These are phyloP conservation scores for Aureoboletus auriporus DNA, from an alignment of 768 basidiomycete genomes.

Conservation along the genomic window DNA sequence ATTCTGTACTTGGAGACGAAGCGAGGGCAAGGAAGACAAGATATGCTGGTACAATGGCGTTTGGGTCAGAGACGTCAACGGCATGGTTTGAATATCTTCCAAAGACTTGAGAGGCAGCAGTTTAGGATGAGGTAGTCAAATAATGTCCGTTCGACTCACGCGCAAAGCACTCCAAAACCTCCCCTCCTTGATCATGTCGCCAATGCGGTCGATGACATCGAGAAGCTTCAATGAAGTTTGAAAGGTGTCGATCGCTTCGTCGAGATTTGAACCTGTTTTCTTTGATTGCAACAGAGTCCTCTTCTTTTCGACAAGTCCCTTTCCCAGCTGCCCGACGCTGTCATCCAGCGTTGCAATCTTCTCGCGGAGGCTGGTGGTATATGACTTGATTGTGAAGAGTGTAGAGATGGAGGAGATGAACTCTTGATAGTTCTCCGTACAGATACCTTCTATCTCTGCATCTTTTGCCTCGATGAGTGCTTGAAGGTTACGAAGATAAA, in stretches of 20 bases:
- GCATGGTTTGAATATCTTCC: slow-evolving; percentile 91
- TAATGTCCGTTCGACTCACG: slow-evolving; percentile 46
- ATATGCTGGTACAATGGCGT: slow-evolving; percentile 93
- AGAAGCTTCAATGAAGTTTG: slow-evolving; percentile 90
- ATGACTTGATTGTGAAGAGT: slow-evolving; percentile 91
- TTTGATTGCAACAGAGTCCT: slow-evolving; percentile 82
- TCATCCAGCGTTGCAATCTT: slow-evolving; percentile 86
- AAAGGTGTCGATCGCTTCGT: slow-evolving; percentile 93
- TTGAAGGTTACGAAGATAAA: slow-evolving; percentile 81
- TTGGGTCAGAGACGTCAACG: slow-evolving; percentile 82
- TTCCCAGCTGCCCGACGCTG: slow-evolving; percentile 85
- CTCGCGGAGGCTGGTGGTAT: slow-evolving; percentile 90
- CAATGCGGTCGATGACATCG: slow-evolving; percentile 89
- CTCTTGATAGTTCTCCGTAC: slow-evolving; percentile 95
- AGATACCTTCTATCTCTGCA: slow-evolving; percentile 92
- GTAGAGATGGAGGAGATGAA: slow-evolving; percentile 98
- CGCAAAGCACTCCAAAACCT: slow-evolving; percentile 97
- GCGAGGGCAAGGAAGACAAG: slow-evolving; percentile 85
- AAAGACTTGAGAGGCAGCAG: slow-evolving; percentile 61
- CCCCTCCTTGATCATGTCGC: slow-evolving; percentile 88
- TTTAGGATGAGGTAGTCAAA: slow-evolving; percentile 25
- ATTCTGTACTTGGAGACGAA: slow-evolving; percentile 85
- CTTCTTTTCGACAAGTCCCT: slow-evolving; percentile 91
- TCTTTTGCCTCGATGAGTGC: slow-evolving; percentile 93
- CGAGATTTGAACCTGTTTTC: slow-evolving; percentile 90